phyloP scores from a whole-genome alignment of 257 asterid species.

The Plantago ovata region DNA sequence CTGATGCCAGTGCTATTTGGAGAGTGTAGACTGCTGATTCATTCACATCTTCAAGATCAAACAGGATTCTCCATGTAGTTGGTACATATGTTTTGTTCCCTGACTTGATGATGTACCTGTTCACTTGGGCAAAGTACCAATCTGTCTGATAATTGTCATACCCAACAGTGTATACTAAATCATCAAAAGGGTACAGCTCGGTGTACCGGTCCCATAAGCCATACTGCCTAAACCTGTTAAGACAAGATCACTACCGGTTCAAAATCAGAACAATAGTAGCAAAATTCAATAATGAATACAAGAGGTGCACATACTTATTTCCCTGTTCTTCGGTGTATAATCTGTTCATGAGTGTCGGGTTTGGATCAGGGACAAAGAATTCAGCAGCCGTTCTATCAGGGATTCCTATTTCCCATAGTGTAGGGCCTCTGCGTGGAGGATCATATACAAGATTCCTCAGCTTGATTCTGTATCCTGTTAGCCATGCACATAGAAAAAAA shows the following conservation, averaged over 20 bases:
- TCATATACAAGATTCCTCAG: conserved; percentile 39
- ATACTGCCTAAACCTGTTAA: conserved; percentile 63
- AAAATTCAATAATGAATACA: neutral
- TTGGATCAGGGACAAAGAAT: conserved; percentile 74
- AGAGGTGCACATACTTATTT: conserved; percentile 34
- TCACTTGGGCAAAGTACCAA: conserved; percentile 89
- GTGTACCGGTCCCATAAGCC: conserved; percentile 90
- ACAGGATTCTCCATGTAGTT: conserved; percentile 72
- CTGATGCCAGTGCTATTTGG: conserved; percentile 69
- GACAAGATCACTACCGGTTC: no score
- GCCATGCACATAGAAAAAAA: conserved; percentile 1
- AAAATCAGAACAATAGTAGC: neutral
- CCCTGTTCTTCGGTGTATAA: conserved; percentile 35
- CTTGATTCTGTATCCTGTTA: conserved; percentile 44
- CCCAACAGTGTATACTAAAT: conserved; percentile 54
- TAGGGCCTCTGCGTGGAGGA: conserved; percentile 80
- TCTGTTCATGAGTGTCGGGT: conserved; percentile 56
- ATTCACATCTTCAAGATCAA: conserved; percentile 38
- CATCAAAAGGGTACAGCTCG: conserved; percentile 58
- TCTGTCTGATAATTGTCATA: conserved; percentile 42
- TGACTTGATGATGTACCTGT: conserved; percentile 35
- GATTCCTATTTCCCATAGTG: conserved; percentile 83
- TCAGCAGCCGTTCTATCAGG: conserved; percentile 84
- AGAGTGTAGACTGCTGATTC: conserved; percentile 45
- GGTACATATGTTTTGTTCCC: conserved; percentile 58